Evolutionary conservation across 78 protist species (phyloP).

Genomic region (Bodo saltans): DNA sequence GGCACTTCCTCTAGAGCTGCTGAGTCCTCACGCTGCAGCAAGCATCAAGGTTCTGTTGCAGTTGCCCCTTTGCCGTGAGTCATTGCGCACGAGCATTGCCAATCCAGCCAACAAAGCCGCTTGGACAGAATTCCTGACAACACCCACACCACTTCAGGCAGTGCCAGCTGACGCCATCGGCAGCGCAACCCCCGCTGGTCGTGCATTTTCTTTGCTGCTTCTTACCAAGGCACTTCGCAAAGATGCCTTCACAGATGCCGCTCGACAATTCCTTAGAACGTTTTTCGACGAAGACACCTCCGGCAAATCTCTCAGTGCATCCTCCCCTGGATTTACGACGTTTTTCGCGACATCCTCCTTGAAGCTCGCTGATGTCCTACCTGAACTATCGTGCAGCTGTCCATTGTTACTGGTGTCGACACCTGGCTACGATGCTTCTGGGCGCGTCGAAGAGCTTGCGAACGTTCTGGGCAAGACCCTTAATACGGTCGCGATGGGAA

Average conservation of each 20-base stretch:
- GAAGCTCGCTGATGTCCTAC: neutral
- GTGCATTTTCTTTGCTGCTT: conserved; percentile 21
- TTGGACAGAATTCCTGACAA: neutral
- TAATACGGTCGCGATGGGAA: conserved; percentile 88
- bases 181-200: neutral
- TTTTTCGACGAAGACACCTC: conserved; percentile 67
- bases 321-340: neutral
- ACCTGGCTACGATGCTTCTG: conserved; percentile 80
- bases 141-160: neutral
- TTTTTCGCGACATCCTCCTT: neutral
- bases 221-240: conserved; percentile 72
- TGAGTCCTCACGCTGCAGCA: too few relatives aligned
- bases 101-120: neutral
- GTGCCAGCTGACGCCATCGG: neutral
- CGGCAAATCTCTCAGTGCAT: neutral
- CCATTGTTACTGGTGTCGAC: conserved; percentile 69
- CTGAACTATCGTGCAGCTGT: neutral
- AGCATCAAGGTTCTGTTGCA: too few relatives aligned
- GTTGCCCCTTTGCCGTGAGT: too few relatives aligned
- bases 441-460: conserved; percentile 56
- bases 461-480: neutral
- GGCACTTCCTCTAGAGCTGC: too few relatives aligned
- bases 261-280: conserved; percentile 29
- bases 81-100: too few relatives aligned
- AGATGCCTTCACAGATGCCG: conserved; percentile 52